Percentiles rank a stretch among this genome's conserved stretches.
These are phyloP conservation scores for Tolypocladium ophioglossoides DNA, from an alignment of 2,329 filamentous ascomycete species.

Conservation along the genomic window DNA sequence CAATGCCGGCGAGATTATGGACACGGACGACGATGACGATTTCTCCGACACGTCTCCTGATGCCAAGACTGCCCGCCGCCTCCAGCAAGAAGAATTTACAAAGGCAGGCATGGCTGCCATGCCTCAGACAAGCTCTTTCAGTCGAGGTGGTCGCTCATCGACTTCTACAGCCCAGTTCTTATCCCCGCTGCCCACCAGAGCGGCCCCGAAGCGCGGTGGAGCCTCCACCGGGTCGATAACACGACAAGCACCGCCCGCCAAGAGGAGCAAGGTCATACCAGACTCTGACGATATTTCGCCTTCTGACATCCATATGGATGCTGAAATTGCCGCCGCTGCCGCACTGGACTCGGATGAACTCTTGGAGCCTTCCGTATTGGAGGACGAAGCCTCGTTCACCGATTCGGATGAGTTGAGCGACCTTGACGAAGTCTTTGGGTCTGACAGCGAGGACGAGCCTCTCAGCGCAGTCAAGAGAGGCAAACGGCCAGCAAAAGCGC, in stretches of 20 bases:
- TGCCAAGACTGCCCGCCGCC: conserved; percentile 19
- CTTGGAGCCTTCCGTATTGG: conserved; percentile 3
- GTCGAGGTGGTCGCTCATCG: background rate
- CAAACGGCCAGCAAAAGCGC: conserved; percentile 4
- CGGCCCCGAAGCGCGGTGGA: conserved; percentile 14
- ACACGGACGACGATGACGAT: conserved; percentile 26
- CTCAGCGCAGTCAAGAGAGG: conserved; percentile 10
- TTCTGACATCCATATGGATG: conserved; percentile 19
- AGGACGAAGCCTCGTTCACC: conserved; percentile 8
- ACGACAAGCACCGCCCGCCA: conserved; percentile 13
- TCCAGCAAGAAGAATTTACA: conserved; percentile 22
- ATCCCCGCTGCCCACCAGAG: conserved; percentile 3
- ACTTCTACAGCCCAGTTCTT: conserved; percentile 1
- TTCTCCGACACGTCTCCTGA: conserved; percentile 14
- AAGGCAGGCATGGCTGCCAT: conserved; percentile 3
- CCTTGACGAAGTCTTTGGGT: conserved; percentile 5
- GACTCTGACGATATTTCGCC: conserved; percentile 16
- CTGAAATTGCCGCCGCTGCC: conserved; percentile 16
- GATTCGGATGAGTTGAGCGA: conserved; percentile 9
- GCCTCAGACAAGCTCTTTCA: conserved; percentile 3
- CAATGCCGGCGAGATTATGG: conserved; percentile 27
- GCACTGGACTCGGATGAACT: conserved; percentile 8
- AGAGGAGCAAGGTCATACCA: conserved; percentile 17
- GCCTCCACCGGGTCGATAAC: conserved; percentile 9
- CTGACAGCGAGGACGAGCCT: conserved; percentile 19